Conservation (phyloP, 2,329 filamentous ascomycete genomes). For the Penicillium sp. region DNA sequence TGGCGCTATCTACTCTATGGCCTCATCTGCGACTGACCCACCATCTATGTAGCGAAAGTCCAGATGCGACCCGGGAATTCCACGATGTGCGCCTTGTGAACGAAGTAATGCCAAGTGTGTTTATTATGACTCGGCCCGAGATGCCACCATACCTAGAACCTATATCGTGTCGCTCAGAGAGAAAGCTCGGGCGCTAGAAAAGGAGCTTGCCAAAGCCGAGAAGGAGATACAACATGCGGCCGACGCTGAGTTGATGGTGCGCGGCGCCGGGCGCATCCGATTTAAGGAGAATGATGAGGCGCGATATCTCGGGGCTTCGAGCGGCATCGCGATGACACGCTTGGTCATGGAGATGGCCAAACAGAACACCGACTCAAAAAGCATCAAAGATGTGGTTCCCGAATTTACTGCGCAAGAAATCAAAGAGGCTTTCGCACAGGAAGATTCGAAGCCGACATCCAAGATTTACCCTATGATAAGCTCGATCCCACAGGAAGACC, state of each 20-base stretch:
- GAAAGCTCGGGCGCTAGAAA: slow-evolving; percentile 75
- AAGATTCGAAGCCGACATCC: slow-evolving; percentile 63
- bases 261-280: slow-evolving; percentile 78
- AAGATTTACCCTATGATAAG: slow-evolving; percentile 92
- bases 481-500: slow-evolving; percentile 68
- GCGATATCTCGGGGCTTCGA: slow-evolving; percentile 87
- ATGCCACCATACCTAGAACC: slow-evolving; percentile 77
- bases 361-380: slow-evolving; percentile 83
- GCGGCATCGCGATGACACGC: slow-evolving; percentile 90
- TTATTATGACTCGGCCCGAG: slow-evolving; percentile 87
- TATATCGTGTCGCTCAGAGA: slow-evolving; percentile 93
- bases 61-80: slow-evolving; percentile 87
- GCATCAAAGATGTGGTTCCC: slow-evolving; percentile 87
- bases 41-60: slow-evolving; percentile 71
- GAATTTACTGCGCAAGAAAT: slow-evolving; percentile 64
- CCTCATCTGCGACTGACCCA: slow-evolving; percentile 6
- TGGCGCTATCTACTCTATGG: not conserved
- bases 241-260: slow-evolving; percentile 78
- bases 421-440: slow-evolving; percentile 63
- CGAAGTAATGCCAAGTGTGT: slow-evolving; percentile 87
- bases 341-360: slow-evolving; percentile 96
- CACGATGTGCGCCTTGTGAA: slow-evolving; percentile 88
- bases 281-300: slow-evolving; percentile 83
- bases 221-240: slow-evolving; percentile 68
- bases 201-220: slow-evolving; percentile 73